Evolutionary conservation across 192 early-diverging fungal genomes (phyloP), one percentile per base, ranked within the genome.

Genomic region (Radiomyces spectabilis): DNA sequence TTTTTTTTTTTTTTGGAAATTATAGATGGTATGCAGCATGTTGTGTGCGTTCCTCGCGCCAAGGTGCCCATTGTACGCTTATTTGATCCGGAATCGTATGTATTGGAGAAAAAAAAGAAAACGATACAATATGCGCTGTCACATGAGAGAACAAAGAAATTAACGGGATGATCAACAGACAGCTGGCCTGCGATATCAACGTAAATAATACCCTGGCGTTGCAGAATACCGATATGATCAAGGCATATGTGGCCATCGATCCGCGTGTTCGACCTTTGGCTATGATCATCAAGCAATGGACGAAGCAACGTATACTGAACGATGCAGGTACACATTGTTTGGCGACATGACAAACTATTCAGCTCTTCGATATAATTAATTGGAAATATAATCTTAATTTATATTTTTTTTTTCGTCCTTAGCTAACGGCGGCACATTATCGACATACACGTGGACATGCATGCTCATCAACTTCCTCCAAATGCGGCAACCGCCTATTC

Each of bases 221-320:
- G 38, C 76, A 86, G 62, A 98, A 98, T 66, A 93, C 95, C 21
- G 68, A 74, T 30, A 82, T 96, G 79, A 85, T 98, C 60, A 82
- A 84, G 67, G 87, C 86, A 5, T 95, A 94, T 79, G 91, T 94
- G 5, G 79, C 76, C 5, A 77, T 93, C 25, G 94, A 96, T 66
- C 71, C 84, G 12, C 81, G 94, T 10, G 91, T 96, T n/a, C 77
- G 84, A 29, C 93, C 89, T 1, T 76, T 98, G 57, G 77, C 88
- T 35, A 86, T 95, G 84, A 78, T 92, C n/a, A 75, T 98, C 73
- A 98, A 96, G 62, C 71, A 94, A 65, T 98, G 93, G 93, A 82
- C 95, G 35, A 77, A 85, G 56, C 81, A 77, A 51, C 71, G 95
- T 48, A 82, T 78, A 25, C 63, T 98, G 45, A 96, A 94, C 63